These are phyloP conservation scores for Dunaliella sp. DNA, from an alignment of 139 green algal genomes.

Conservation along the genomic window DNA sequence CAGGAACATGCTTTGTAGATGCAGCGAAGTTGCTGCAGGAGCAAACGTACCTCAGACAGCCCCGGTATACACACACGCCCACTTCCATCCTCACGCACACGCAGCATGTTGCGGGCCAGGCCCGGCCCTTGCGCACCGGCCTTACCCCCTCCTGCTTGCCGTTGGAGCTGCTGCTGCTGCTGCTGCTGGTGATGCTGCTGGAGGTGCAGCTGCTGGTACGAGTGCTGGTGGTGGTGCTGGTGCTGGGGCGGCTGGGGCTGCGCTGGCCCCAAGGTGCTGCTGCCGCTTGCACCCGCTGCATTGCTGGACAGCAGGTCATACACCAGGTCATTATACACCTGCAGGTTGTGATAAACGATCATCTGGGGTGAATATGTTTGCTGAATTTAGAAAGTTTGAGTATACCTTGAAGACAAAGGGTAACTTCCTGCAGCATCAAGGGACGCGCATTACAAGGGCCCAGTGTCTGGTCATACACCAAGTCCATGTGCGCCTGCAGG, in stretches of 20 bases:
- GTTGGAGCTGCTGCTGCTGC: not conserved
- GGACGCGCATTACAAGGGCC: too few species aligned
- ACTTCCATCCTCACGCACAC: conserved; percentile 54
- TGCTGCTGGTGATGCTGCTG: not conserved
- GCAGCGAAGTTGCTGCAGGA: not conserved
- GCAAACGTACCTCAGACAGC: not conserved
- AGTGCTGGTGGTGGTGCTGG: not conserved
- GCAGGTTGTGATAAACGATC: too few species aligned
- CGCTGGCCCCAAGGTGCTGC: not conserved
- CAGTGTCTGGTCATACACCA: too few species aligned
- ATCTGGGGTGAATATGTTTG: too few species aligned
- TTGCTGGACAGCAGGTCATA: conserved; percentile 64
- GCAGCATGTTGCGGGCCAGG: conserved; percentile 17
- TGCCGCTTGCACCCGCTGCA: not conserved
- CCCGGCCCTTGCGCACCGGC: not conserved
- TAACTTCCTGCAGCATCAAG: too few species aligned
- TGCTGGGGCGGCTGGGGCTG: not conserved
- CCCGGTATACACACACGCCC: conserved; percentile 9
- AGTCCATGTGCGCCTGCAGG: too few species aligned
- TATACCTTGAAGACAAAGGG: too few species aligned
- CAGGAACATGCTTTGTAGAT: too few species aligned
- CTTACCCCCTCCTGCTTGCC: not conserved
- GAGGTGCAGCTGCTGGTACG: not conserved
- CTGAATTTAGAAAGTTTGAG: too few species aligned
- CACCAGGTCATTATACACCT: conserved; percentile 82